Evolutionary conservation across 2,329 filamentous ascomycete genomes (phyloP).

Genomic region (Alternaria ethzedia): DNA sequence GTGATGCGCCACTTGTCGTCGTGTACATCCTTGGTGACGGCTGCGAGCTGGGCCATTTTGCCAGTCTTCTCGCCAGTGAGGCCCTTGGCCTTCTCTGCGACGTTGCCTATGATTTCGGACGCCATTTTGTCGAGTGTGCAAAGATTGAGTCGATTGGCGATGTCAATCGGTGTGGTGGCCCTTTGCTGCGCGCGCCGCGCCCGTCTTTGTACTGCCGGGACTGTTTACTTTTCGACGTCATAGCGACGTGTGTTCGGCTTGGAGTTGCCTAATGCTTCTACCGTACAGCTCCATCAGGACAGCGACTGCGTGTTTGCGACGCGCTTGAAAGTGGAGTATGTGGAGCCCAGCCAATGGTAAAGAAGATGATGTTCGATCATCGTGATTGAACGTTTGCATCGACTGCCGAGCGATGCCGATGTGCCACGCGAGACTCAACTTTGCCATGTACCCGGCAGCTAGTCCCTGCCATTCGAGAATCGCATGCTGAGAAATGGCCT

Average conservation of each 20-base stretch:
- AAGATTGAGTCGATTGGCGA: slow-evolving; percentile 8
- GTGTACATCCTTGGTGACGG: slow-evolving; percentile 65
- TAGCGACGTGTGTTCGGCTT: slow-evolving; percentile 23
- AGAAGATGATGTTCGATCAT: slow-evolving; percentile 14
- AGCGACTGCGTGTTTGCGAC: slow-evolving; percentile 15
- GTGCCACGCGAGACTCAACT: slow-evolving; percentile 23
- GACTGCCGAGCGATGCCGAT: slow-evolving; percentile 28
- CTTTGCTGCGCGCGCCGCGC: background rate
- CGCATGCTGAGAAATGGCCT: slow-evolving; percentile 31
- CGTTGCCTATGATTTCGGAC: slow-evolving; percentile 36
- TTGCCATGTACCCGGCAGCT: slow-evolving; percentile 24
- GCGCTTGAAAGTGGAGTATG: slow-evolving; percentile 9
- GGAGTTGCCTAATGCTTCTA: slow-evolving; percentile 14
- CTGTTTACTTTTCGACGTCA: slow-evolving; percentile 28
- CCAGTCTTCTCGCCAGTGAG: slow-evolving; percentile 45
- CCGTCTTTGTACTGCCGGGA: slow-evolving; percentile 12
- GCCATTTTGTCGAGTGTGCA: slow-evolving; percentile 31
- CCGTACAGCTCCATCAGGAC: slow-evolving; percentile 15
- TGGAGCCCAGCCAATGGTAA: slow-evolving; percentile 18
- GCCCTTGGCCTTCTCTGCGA: slow-evolving; percentile 42
- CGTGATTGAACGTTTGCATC: slow-evolving; percentile 16
- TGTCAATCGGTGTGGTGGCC: slow-evolving; percentile 2
- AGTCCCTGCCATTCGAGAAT: slow-evolving; percentile 25
- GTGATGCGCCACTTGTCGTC: slow-evolving; percentile 67
- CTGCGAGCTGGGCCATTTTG: slow-evolving; percentile 68